Conservation (phyloP, 2,329 filamentous ascomycete species). For the Cytospora mali region DNA sequence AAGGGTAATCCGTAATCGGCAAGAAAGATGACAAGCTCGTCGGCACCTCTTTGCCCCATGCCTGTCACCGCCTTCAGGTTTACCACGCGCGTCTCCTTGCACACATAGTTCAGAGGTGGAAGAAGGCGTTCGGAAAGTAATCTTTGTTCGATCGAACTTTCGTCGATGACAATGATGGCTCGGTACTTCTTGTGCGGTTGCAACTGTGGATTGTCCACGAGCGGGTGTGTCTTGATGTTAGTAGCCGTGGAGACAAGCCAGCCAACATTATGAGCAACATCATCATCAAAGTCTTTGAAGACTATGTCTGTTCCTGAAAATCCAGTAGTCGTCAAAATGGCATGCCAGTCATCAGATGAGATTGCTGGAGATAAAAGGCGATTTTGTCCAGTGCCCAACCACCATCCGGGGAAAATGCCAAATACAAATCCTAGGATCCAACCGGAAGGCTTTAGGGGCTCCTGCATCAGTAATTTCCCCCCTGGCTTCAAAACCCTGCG, state of each 20-base stretch:
- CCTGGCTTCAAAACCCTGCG: conserved; percentile 1
- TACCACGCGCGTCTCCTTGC: too few species aligned
- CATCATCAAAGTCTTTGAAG: background rate
- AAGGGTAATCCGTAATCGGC: background rate
- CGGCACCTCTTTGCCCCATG: too few species aligned
- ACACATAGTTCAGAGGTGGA: too few species aligned
- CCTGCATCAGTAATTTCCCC: background rate
- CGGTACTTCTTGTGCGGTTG: too few species aligned
- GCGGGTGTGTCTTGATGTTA: too few species aligned
- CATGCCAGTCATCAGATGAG: background rate
- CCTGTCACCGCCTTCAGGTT: too few species aligned
- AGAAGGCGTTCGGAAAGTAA: too few species aligned
- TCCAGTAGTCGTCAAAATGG: background rate
- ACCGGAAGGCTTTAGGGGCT: background rate
- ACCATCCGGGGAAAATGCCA: background rate
- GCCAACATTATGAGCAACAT: background rate
- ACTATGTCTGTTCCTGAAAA: background rate
- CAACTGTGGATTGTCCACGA: too few species aligned
- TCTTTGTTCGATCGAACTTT: too few species aligned
- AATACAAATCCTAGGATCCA: background rate
- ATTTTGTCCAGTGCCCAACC: background rate
- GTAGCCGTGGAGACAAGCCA: background rate
- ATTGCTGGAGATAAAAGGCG: background rate
- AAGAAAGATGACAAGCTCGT: background rate
- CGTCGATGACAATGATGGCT: too few species aligned